Evolutionary conservation across 2,329 filamentous ascomycete genomes (phyloP).

Genomic region (Calonectria pseudoturangicola): DNA sequence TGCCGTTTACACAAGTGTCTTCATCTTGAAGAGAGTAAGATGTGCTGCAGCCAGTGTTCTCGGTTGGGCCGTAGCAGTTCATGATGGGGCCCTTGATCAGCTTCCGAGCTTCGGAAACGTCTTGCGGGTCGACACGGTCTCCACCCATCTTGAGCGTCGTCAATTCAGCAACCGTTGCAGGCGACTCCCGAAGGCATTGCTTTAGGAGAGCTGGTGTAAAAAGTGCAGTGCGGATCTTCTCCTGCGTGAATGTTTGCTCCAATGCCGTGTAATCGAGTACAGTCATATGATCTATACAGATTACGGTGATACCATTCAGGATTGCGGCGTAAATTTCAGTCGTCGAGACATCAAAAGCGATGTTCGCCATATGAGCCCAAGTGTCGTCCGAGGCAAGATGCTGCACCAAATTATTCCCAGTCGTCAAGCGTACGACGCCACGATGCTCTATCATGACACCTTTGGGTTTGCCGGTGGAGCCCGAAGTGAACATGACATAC

Average conservation of each 20-base stretch:
- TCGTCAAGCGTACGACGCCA: neutral
- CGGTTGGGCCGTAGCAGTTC: constrained; percentile 1
- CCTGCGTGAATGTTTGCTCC: neutral
- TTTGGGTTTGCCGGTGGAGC: neutral
- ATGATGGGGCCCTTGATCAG: neutral
- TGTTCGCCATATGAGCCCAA: neutral
- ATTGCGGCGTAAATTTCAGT: neutral
- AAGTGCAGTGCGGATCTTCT: neutral
- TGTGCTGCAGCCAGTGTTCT: neutral
- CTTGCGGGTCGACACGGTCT: neutral
- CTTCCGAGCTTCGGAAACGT: neutral
- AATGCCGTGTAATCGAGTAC: neutral
- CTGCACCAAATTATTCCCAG: neutral
- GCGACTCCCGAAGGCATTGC: neutral
- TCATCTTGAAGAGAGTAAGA: neutral
- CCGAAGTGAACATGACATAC: constrained; percentile 1
- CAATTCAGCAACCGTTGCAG: neutral
- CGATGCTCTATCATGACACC: neutral
- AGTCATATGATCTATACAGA: neutral
- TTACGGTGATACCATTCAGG: neutral
- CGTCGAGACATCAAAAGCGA: neutral
- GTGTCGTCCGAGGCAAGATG: neutral
- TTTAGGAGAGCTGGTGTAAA: neutral
- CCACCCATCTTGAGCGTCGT: neutral
- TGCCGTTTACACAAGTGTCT: neutral